Conservation (phyloP, 192 early-diverging fungal species). For the Ramicandelaber brevisporus region DNA sequence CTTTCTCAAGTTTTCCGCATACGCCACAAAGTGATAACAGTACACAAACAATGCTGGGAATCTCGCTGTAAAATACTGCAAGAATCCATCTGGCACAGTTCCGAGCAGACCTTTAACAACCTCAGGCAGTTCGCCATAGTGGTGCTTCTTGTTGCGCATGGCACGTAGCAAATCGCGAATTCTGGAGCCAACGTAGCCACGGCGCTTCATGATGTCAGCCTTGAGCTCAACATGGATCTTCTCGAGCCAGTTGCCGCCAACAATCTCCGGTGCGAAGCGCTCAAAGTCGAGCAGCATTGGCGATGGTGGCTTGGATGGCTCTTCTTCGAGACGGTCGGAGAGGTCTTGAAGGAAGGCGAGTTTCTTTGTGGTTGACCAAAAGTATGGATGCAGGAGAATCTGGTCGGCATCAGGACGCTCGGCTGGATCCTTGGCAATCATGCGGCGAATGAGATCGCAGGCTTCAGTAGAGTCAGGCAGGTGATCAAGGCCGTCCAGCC, state of each 20-base stretch:
- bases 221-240: no score
- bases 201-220: slow-evolving; percentile 75
- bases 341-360: slow-evolving; percentile 82
- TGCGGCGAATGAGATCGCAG: slow-evolving; percentile 68
- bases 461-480: slow-evolving; percentile 55
- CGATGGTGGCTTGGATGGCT: slow-evolving; percentile 45
- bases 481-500: slow-evolving; percentile 42
- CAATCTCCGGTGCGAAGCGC: slow-evolving; percentile 20
- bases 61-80: slow-evolving; percentile 69
- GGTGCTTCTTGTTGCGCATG: slow-evolving; percentile 92
- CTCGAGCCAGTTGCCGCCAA: slow-evolving; percentile 53
- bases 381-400: slow-evolving; percentile 79
- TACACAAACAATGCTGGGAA: slow-evolving; percentile 78
- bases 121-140: slow-evolving; percentile 75
- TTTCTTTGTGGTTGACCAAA: slow-evolving; percentile 69
- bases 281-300: slow-evolving; percentile 39
- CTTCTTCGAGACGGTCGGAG: slow-evolving; percentile 82
- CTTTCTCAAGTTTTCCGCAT: slow-evolving; percentile 25
- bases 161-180: slow-evolving; percentile 74
- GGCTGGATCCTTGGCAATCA: slow-evolving; percentile 52
- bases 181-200: slow-evolving; percentile 69
- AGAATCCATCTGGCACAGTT: slow-evolving; percentile 60
- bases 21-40: slow-evolving; percentile 58
- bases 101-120: slow-evolving; percentile 55
- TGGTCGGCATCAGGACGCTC: slow-evolving; percentile 55